Conservation (phyloP, 2,329 filamentous ascomycete species). For the Epichloe coenophiala region DNA sequence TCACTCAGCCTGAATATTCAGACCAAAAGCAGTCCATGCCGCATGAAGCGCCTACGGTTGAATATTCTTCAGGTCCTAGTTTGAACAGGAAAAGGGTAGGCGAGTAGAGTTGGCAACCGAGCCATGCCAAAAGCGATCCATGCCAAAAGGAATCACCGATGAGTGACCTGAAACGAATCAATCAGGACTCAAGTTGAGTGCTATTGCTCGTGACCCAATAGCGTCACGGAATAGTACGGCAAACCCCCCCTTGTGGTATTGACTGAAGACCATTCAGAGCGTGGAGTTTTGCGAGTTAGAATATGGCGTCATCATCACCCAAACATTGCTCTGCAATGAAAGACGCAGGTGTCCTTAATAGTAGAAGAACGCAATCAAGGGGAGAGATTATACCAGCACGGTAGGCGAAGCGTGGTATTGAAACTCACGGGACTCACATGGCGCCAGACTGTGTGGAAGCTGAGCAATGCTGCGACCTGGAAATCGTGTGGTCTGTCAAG, state of each 20-base stretch:
- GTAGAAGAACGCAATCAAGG: too few relatives aligned
- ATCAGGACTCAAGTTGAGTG: too few relatives aligned
- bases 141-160: neutral
- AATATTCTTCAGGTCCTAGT: too few relatives aligned
- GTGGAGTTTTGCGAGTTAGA: neutral
- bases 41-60: too few relatives aligned
- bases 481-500: neutral
- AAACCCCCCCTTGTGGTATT: neutral
- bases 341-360: neutral
- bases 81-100: neutral
- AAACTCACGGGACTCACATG: neutral
- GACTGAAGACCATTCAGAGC: neutral
- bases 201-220: neutral
- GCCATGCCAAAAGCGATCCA: too few relatives aligned
- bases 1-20: too few relatives aligned
- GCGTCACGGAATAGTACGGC: neutral
- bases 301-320: conserved; percentile 2
- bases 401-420: neutral
- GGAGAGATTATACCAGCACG: neutral
- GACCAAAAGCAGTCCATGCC: neutral
- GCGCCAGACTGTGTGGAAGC: neutral
- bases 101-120: neutral
- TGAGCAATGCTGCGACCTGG: neutral
- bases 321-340: neutral
- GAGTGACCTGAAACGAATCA: too few relatives aligned